Conservation (phyloP, 352 stramenopile genomes). For the Phytophthora idaei region DNA sequence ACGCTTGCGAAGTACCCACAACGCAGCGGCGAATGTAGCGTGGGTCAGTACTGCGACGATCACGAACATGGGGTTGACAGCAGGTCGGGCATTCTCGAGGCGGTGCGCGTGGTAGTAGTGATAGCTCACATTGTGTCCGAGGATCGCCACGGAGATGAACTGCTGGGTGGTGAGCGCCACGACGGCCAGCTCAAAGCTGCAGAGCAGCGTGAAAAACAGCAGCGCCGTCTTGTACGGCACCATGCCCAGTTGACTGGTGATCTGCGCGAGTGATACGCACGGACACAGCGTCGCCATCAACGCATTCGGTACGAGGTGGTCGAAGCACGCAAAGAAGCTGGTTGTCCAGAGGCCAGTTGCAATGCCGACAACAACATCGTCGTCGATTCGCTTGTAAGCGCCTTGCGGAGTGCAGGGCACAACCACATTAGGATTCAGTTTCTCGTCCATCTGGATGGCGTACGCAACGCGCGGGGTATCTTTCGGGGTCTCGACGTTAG, state of each 20-base stretch:
- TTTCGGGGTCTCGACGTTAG: conserved; percentile 20
- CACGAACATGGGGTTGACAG: conserved; percentile 28
- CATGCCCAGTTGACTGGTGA: conserved; percentile 52
- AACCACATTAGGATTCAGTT: conserved; percentile 13
- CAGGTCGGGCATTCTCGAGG: conserved; percentile 22
- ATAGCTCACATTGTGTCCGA: conserved; percentile 18
- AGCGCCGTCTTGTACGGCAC: conserved; percentile 46
- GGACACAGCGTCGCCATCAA: conserved; percentile 57
- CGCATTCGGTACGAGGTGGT: conserved; percentile 52
- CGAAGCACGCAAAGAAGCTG: conserved; percentile 50
- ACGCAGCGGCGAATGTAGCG: conserved; percentile 23
- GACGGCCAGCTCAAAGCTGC: conserved; percentile 15
- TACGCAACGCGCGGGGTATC: conserved; percentile 22
- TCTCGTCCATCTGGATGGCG: conserved; percentile 32
- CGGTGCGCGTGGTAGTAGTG: conserved; percentile 39
- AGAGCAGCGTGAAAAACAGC: conserved; percentile 39
- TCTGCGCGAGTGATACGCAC: conserved; percentile 64
- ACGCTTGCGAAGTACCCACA: conserved; percentile 44
- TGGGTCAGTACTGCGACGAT: conserved; percentile 25
- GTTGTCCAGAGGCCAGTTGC: conserved; percentile 36
- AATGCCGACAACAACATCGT: conserved; percentile 28
- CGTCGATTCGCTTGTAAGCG: conserved; percentile 32
- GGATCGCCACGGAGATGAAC: conserved; percentile 25
- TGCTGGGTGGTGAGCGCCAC: conserved; percentile 22
- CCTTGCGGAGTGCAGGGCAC: conserved; percentile 22